Percentiles rank a stretch among this genome's conserved stretches.
Evolutionary conservation across 2,329 filamentous ascomycete species (phyloP).

Genomic region (Geosmithia flava): DNA sequence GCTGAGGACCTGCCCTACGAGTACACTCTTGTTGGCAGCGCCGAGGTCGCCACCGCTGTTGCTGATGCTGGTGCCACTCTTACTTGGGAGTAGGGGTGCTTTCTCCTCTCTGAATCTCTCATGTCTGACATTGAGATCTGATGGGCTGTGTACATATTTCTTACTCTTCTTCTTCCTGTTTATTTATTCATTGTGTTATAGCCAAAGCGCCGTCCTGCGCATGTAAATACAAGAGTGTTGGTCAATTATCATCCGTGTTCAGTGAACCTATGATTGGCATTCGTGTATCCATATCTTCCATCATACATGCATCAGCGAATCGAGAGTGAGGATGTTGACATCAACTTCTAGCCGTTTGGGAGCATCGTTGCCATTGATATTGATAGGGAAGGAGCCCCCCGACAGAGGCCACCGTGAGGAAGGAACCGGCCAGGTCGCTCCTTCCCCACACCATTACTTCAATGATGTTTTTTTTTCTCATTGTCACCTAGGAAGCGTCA

Average conservation of each 20-base stretch:
- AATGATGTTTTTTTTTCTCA: too few relatives aligned
- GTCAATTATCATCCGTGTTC: background rate
- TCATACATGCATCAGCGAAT: too few relatives aligned
- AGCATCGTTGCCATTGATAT: background rate
- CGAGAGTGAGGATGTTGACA: too few relatives aligned
- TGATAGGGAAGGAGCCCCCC: background rate
- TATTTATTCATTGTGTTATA: conserved; percentile 13
- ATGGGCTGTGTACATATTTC: background rate
- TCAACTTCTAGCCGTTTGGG: too few relatives aligned
- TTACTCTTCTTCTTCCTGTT: background rate
- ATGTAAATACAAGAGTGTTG: background rate
- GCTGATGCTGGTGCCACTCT: conserved; percentile 4
- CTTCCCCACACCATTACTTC: background rate
- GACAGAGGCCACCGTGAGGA: too few relatives aligned
- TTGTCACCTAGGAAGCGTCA: background rate
- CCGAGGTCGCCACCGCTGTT: conserved; percentile 17
- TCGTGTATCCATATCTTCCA: too few relatives aligned
- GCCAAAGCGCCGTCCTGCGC: conserved; percentile 6
- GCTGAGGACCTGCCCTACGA: conserved; percentile 40
- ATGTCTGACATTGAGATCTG: background rate
- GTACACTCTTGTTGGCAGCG: conserved; percentile 30
- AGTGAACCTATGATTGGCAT: too few relatives aligned
- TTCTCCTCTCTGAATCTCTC: background rate
- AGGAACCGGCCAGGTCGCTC: background rate
- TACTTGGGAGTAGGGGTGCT: background rate